Evolutionary conservation across 2,329 filamentous ascomycete genomes (phyloP), one percentile per base, ranked within the genome.

Genomic region (Aspergillus floridensis): DNA sequence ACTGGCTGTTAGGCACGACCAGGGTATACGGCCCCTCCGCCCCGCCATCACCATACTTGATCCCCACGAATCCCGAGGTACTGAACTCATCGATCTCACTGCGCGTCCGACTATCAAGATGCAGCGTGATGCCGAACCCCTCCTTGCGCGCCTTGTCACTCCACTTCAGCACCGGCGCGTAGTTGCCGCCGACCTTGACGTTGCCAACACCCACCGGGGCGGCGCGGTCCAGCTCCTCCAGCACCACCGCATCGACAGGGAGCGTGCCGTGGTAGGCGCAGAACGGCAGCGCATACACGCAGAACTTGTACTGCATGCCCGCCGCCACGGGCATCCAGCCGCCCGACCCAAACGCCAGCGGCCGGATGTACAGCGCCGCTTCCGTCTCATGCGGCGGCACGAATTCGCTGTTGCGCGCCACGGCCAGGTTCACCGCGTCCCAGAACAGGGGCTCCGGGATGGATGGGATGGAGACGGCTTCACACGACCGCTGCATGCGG

Each of bases 101-200:
- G 7, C 62, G 62, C 4, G 72, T 74, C 49, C 58, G 50, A 22
- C 67, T 70, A 57, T 76, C 74, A 8, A 77, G 61, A 57, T 75
- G 73, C 38, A 76, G 62, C 2, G 69, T 73, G n/a, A 77, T 65
- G 4, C 54, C 57, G 50, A 65, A 77, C 1, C 73, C 74, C 24
- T 72, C 65, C 8, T 58, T 61, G 14, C 62, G 54, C n/a, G 74
- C 74, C 38, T 69, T 63, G 12, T 69, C 67, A 8, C 61, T 68
- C 59, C 68, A 73, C n/a, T 65, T 62, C n/a, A 75, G 62, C 2
- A 73, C 74, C 4, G 74, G 71, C 0, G 71, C 74, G 59, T 77
- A 77, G 57, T 76, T 76, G 0, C 74, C 74, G 5, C 74, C 74
- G 10, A 75, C 69, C 58, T 76, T 76, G 29, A 65, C 72, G 32